phyloP scores from a whole-genome alignment of 2,329 filamentous ascomycete species.

The Fusarium nisikadoi region DNA sequence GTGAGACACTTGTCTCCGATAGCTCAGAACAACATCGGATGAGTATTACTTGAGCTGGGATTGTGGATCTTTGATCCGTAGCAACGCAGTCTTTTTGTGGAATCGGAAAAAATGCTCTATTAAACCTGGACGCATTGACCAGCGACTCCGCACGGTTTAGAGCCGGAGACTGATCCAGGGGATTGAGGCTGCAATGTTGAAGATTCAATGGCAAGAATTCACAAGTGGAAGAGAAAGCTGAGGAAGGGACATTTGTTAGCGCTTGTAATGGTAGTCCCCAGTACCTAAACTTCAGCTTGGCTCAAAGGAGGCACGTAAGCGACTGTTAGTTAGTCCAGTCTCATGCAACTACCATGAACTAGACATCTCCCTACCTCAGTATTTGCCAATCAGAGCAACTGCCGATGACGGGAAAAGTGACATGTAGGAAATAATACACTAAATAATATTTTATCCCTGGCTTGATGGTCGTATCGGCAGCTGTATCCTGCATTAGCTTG shows the following conservation, averaged over 20 bases:
- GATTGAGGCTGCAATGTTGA: background rate
- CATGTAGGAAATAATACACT: background rate
- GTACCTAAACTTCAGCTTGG: background rate
- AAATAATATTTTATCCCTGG: slow-evolving; percentile 9
- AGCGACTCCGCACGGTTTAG: slow-evolving; percentile 11
- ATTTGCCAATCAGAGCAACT: background rate
- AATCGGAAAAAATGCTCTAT: slow-evolving; percentile 9
- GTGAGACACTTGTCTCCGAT: slow-evolving; percentile 43
- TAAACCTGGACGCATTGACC: slow-evolving; percentile 4
- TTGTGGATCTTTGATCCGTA: slow-evolving; percentile 21
- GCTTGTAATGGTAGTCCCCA: background rate
- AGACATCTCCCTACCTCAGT: slow-evolving; percentile 20
- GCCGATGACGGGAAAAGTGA: slow-evolving; percentile 7
- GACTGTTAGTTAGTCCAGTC: background rate
- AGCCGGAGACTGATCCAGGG: background rate
- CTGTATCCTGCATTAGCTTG: slow-evolving; percentile 19
- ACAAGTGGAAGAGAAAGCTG: background rate
- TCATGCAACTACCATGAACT: background rate
- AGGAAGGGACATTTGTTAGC: background rate
- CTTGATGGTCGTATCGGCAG: background rate
- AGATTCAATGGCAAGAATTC: slow-evolving; percentile 11
- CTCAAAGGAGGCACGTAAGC: slow-evolving; percentile 1
- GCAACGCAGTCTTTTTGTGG: slow-evolving; percentile 30
- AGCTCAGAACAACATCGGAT: slow-evolving; percentile 28
- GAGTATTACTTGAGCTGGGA: slow-evolving; percentile 22